Percentiles rank a stretch among this genome's conserved stretches.
These are phyloP conservation scores for Leucocoprinus birnbaumii DNA, from an alignment of 768 basidiomycete species.

Conservation along the genomic window DNA sequence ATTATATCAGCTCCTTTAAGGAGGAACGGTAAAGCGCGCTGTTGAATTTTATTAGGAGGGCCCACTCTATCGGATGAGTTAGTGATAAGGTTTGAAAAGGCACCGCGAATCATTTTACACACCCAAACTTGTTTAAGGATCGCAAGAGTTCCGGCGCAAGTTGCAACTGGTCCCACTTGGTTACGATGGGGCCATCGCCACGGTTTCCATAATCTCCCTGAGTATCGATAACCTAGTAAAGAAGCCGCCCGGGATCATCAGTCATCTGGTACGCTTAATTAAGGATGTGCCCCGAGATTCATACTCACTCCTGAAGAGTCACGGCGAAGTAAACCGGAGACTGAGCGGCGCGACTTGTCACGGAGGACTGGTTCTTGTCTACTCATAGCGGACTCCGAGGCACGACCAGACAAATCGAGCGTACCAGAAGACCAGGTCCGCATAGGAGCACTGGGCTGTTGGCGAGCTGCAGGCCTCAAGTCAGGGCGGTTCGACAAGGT, in stretches of 20 bases:
- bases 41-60: constrained; percentile 98
- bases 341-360: constrained; percentile 72
- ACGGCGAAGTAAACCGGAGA: constrained; percentile 63
- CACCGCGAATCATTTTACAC: constrained; percentile 25
- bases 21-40: constrained; percentile 93
- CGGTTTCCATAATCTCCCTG: constrained; percentile 50
- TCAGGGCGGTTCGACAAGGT: constrained; percentile 67
- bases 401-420: constrained; percentile 67
- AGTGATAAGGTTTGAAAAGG: neutral
- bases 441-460: constrained; percentile 61
- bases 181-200: constrained; percentile 76
- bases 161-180: constrained; percentile 94
- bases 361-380: constrained; percentile 43
- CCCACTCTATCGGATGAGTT: constrained; percentile 60
- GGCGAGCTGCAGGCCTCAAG: constrained; percentile 53
- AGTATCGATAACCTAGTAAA: constrained; percentile 47
- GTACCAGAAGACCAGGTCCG: constrained; percentile 86
- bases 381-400: constrained; percentile 40
- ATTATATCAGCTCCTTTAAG: constrained; percentile 95
- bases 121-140: constrained; percentile 94
- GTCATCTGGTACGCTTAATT: neutral
- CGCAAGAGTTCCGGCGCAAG: constrained; percentile 85
- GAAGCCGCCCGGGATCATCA: constrained; percentile 7
- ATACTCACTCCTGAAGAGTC: constrained; percentile 70
- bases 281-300: neutral